These are phyloP conservation scores for Lunasporangiospora selenospora DNA, from an alignment of 192 early-diverging fungal genomes.

Conservation along the genomic window DNA sequence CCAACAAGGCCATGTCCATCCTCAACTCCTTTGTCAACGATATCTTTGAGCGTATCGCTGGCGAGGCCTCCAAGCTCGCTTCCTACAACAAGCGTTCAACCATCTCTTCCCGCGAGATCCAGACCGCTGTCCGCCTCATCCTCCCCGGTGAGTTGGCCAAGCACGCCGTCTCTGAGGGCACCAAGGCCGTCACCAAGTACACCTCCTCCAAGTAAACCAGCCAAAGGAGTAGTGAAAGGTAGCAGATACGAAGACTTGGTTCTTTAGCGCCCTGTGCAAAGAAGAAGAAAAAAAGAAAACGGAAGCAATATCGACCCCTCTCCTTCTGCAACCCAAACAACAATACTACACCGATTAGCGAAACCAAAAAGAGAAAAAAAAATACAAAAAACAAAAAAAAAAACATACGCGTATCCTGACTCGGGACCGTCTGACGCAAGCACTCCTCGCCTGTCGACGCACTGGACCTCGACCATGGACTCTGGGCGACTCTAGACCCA, in stretches of 20 bases:
- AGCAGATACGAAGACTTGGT: too few species aligned
- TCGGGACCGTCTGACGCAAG: neutral
- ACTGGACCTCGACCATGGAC: too few species aligned
- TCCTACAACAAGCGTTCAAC: constrained; percentile 96
- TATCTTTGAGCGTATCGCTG: constrained; percentile 96
- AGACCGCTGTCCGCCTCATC: constrained; percentile 72
- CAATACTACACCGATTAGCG: neutral
- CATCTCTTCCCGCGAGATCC: constrained; percentile 96
- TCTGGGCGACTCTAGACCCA: neutral
- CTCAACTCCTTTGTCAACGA: constrained; percentile 97
- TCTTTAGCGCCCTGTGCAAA: too few species aligned
- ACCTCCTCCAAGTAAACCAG: constrained; percentile 81
- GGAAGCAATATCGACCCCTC: neutral
- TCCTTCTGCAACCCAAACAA: too few species aligned
- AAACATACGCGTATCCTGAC: neutral
- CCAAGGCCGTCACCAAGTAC: constrained; percentile 99
- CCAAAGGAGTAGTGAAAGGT: too few species aligned
- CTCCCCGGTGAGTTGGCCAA: constrained; percentile 89
- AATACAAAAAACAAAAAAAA: constrained; percentile 4
- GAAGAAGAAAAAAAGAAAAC: neutral
- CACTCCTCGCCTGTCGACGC: neutral
- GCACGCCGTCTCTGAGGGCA: constrained; percentile 98
- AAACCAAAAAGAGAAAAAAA: neutral
- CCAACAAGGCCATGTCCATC: constrained; percentile 98
- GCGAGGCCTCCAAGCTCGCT: constrained; percentile 84